A percentile compares a stretch with the other conserved stretches of the same genome.
These are phyloP conservation scores for Acer negundo DNA, from an alignment of 345 rosid genomes.

Conservation along the genomic window DNA sequence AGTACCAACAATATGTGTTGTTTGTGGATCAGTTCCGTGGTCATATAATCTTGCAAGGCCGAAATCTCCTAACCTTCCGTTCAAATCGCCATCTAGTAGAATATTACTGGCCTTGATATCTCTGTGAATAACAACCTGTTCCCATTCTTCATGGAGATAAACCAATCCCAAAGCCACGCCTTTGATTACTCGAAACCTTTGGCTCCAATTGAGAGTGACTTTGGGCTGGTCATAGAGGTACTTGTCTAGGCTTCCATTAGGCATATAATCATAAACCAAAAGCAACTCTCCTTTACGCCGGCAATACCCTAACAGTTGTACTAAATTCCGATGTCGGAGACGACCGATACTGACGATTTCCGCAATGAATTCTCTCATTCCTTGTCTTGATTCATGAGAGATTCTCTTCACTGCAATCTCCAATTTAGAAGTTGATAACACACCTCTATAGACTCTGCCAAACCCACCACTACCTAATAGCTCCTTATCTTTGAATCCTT, in stretches of 20 bases:
- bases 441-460: constrained; percentile 65
- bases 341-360: constrained; percentile 59
- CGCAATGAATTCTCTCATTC: constrained; percentile 61
- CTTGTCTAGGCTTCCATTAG: constrained; percentile 64
- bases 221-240: constrained; percentile 47
- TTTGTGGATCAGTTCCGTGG: constrained; percentile 60
- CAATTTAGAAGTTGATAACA: constrained; percentile 40
- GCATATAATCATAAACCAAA: constrained; percentile 66
- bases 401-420: constrained; percentile 67
- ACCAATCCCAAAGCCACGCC: constrained; percentile 58
- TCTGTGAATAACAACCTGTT: constrained; percentile 64
- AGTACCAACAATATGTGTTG: constrained; percentile 60
- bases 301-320: constrained; percentile 56
- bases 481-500: constrained; percentile 60
- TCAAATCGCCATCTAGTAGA: constrained; percentile 52
- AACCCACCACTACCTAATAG: constrained; percentile 69
- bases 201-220: constrained; percentile 49
- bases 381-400: constrained; percentile 63
- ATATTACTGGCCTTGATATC: constrained; percentile 70
- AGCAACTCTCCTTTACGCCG: constrained; percentile 62
- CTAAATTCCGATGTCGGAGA: constrained; percentile 62
- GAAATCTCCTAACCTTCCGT: constrained; percentile 63
- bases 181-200: constrained; percentile 49
- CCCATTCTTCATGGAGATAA: constrained; percentile 73
- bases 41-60: constrained; percentile 65